A percentile compares a stretch with the other conserved stretches of the same genome.
These are phyloP conservation scores for Fraxinus angustifolia DNA, from an alignment of 305 asterid species.

Conservation along the genomic window DNA sequence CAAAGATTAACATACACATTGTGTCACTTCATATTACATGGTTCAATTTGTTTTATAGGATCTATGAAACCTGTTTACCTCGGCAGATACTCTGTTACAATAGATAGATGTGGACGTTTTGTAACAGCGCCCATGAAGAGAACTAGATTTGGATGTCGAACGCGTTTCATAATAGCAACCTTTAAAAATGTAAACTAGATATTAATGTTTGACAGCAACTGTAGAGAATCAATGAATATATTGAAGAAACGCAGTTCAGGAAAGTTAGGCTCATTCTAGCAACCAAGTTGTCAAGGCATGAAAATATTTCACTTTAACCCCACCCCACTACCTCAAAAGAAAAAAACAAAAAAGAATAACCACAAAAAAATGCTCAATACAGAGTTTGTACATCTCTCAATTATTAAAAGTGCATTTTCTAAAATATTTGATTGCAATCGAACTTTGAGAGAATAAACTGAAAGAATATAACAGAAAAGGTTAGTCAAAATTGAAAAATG, in stretches of 20 bases:
- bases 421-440: background rate
- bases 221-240: background rate
- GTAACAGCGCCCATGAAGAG: constrained; percentile 99
- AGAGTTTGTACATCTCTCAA: background rate
- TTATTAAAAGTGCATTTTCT: background rate
- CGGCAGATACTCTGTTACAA: constrained; percentile 91
- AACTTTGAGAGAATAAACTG: background rate
- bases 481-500: background rate
- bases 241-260: background rate
- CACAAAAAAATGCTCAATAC: background rate
- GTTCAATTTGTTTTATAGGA: background rate
- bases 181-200: constrained; percentile 21
- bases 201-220: background rate
- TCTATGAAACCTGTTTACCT: constrained; percentile 41
- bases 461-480: background rate
- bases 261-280: background rate
- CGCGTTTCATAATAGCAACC: constrained; percentile 97
- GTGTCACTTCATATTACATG: background rate
- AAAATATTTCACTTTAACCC: background rate
- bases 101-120: constrained; percentile 82
- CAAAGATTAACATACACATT: constrained; percentile 17
- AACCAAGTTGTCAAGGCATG: background rate
- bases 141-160: constrained; percentile 96
- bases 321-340: background rate
- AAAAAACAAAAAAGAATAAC: background rate